Conservation (phyloP, 1,139 yeast species). For the Scheffersomyces stambukii region DNA sequence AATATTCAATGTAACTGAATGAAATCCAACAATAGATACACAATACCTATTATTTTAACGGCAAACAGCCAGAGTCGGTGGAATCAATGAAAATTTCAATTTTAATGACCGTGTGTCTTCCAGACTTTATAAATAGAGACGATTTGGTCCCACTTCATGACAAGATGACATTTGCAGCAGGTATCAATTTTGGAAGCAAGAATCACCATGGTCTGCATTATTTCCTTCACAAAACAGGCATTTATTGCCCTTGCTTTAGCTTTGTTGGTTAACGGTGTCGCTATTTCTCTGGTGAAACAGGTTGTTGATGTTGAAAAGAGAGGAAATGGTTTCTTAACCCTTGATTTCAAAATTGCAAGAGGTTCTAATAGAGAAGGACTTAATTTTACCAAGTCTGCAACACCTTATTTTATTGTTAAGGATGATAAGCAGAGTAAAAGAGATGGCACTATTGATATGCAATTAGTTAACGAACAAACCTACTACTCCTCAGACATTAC, state of each 20-base stretch:
- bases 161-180: too few relatives aligned
- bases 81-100: too few relatives aligned
- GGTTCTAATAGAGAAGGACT: slow-evolving; percentile 1
- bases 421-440: slow-evolving; percentile 2
- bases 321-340: slow-evolving; percentile 4
- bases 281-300: slow-evolving; percentile 2
- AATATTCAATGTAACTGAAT: too few relatives aligned
- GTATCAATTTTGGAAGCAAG: too few relatives aligned
- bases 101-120: too few relatives aligned
- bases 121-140: too few relatives aligned
- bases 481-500: slow-evolving; percentile 7
- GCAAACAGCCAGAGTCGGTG: too few relatives aligned
- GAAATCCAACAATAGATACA: too few relatives aligned
- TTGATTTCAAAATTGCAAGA: slow-evolving; percentile 2
- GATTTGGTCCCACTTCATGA: too few relatives aligned
- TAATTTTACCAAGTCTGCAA: not conserved
- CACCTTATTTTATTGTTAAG: slow-evolving; percentile 4
- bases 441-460: not conserved
- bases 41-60: too few relatives aligned
- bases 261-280: slow-evolving; percentile 9
- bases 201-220: slow-evolving; percentile 10
- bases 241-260: slow-evolving; percentile 8
- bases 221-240: slow-evolving; percentile 10
- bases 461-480: slow-evolving; percentile 6
- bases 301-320: slow-evolving; percentile 1